A percentile compares a stretch with the other conserved stretches of the same genome.
Conservation (phyloP, 768 basidiomycete species). For the Hericium erinaceus region DNA sequence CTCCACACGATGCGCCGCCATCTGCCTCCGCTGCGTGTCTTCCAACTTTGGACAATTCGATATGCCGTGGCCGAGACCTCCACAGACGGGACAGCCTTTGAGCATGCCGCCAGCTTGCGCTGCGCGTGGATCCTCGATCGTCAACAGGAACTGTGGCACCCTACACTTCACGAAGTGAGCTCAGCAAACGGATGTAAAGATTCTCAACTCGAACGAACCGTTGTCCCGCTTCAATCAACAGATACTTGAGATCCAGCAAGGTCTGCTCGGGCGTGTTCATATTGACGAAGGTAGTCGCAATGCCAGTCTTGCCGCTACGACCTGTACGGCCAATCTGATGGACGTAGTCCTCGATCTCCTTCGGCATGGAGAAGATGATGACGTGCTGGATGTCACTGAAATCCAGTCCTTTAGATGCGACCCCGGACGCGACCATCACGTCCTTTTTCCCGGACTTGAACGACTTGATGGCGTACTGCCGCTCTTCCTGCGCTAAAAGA, state of each 20-base stretch:
- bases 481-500: slow-evolving; percentile 84
- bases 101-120: slow-evolving; percentile 59
- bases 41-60: slow-evolving; percentile 96
- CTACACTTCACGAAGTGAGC: slow-evolving; percentile 30
- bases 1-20: slow-evolving; percentile 78
- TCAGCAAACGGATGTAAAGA: slow-evolving; percentile 1
- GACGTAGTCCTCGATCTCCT: slow-evolving; percentile 99
- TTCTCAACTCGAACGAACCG: slow-evolving; percentile 46
- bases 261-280: slow-evolving; percentile 98
- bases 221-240: slow-evolving; percentile 95
- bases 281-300: slow-evolving; percentile 98
- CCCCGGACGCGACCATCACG: slow-evolving; percentile 98
- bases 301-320: slow-evolving; percentile 95
- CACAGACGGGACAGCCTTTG: slow-evolving; percentile 93
- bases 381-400: slow-evolving; percentile 99
- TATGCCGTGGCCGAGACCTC: slow-evolving; percentile 91
- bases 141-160: slow-evolving; percentile 86
- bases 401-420: slow-evolving; percentile 96
- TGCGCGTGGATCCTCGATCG: slow-evolving; percentile 85
- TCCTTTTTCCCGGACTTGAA: slow-evolving; percentile 98
- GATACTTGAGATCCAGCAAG: slow-evolving; percentile 89
- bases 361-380: slow-evolving; percentile 99
- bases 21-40: slow-evolving; percentile 82
- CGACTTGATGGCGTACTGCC: slow-evolving; percentile 96
- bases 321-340: slow-evolving; percentile 99